Evolutionary conservation across 169 alveolate genomes (phyloP), one percentile per base, ranked within the genome.

Genomic region (Plasmodium relictum): DNA sequence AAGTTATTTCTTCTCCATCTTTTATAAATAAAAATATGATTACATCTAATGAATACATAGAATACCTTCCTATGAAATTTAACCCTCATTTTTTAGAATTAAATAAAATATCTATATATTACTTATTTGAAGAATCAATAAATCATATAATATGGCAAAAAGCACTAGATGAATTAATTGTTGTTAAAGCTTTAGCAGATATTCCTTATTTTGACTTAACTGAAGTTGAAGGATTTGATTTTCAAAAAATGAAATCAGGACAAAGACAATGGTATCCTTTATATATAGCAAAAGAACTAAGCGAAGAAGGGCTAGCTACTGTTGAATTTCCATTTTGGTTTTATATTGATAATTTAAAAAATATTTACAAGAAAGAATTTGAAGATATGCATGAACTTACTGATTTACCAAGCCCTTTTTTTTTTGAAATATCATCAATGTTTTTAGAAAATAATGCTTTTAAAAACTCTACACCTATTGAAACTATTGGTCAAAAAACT

Each of bases 241-340:
- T 94, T 22, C 71, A 88, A 24, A 92, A 88, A 41, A 86, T 94
- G 70, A 94, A 92, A 39, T 90, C 95, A 3, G 96, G 96, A n/a
- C 95, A 94, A 70, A 92, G 93, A 50, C 92, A 92, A 42, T 94
- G 96, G 96, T 69, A 90, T 37, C 96, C 96, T n/a, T 70, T 94
- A 16, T 94, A 94, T 24, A 78, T 94, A 41, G 93, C 92, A 2
- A 94, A 94, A 65, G 91, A 93, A 14, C 88, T 94, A 65, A 90
- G 95, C 78, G 92, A 94, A 39, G 91, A 73, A 54, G 96, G 96
- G 16, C 72, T 89, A 45, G 94, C 94, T 3, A 86, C 92, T 0
- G 94, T 92, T 0, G 96, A 94, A 26, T 87, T 94, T 10, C 96
- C 96, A 10, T 65, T 87, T 16, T 89, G 88, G 93, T 88, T 94